These are phyloP conservation scores for Arthrocladium fulminans DNA, from an alignment of 2,329 filamentous ascomycete genomes.

Conservation along the genomic window DNA sequence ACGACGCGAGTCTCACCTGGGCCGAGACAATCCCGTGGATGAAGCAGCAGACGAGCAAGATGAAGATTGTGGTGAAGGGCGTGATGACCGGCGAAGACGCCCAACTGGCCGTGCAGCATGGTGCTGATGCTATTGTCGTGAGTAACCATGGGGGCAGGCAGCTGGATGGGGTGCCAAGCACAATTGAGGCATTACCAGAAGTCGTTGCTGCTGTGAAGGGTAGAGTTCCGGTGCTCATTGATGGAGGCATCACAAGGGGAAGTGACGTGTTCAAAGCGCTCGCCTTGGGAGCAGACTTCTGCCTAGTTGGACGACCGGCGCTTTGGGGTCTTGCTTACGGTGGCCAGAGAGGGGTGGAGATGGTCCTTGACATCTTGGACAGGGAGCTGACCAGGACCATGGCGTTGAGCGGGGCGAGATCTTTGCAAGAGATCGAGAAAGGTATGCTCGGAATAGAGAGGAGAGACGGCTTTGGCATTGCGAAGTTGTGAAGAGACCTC, in stretches of 20 bases:
- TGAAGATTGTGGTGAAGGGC: constrained; percentile 20
- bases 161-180: constrained; percentile 31
- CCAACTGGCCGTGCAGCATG: constrained; percentile 28
- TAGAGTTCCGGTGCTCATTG: constrained; percentile 32
- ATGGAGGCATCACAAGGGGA: constrained; percentile 28
- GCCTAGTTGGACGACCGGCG: constrained; percentile 27
- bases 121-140: constrained; percentile 31
- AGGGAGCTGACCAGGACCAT: constrained; percentile 17
- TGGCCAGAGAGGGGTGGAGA: constrained; percentile 28
- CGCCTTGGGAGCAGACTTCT: constrained; percentile 27
- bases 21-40: constrained; percentile 18
- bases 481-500: constrained; percentile 10
- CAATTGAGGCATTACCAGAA: constrained; percentile 29
- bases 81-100: constrained; percentile 29
- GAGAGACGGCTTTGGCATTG: constrained; percentile 17
- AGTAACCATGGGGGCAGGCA: constrained; percentile 34
- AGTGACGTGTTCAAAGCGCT: constrained; percentile 30
- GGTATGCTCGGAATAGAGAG: constrained; percentile 17
- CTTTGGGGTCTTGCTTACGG: constrained; percentile 29
- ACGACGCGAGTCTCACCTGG: constrained; percentile 47
- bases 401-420: constrained; percentile 20
- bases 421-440: constrained; percentile 17
- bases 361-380: constrained; percentile 27
- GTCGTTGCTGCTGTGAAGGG: constrained; percentile 23
- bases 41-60: constrained; percentile 7